phyloP scores from a whole-genome alignment of 176 grass and related monocot species.

The Aegilops tauschii region DNA sequence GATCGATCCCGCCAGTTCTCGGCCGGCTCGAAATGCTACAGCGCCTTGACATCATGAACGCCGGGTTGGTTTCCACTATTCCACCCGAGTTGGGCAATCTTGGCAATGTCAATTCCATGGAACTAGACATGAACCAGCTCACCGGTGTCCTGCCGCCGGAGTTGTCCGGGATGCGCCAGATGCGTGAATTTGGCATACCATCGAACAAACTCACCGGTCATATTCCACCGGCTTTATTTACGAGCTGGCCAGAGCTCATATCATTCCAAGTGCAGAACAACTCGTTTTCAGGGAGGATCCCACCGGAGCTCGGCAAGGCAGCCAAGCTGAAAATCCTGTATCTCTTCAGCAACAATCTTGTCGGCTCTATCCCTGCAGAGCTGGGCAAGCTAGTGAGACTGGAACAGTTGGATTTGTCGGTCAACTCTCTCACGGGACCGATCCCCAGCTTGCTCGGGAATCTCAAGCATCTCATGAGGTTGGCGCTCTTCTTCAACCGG shows the following conservation, averaged over 20 bases:
- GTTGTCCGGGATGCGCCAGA: constrained; percentile 34
- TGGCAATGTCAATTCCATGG: constrained; percentile 15
- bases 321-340: constrained; percentile 16
- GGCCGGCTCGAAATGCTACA: constrained; percentile 52
- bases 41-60: constrained; percentile 13
- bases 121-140: constrained; percentile 35
- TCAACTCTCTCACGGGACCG: constrained; percentile 31
- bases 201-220: constrained; percentile 36
- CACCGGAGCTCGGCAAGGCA: constrained; percentile 27
- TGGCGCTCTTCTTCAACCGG: constrained; percentile 53
- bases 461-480: constrained; percentile 25
- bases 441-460: constrained; percentile 55
- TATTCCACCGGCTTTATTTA: constrained; percentile 29
- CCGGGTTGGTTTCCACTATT: constrained; percentile 39
- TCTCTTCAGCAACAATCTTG: constrained; percentile 35
- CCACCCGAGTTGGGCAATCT: constrained; percentile 49
- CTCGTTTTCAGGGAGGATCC: neutral
- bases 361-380: constrained; percentile 36
- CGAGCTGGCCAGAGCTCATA: constrained; percentile 40
- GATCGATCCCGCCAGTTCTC: constrained; percentile 43
- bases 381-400: constrained; percentile 39
- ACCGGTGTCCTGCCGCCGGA: constrained; percentile 28
- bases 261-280: neutral
- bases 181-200: constrained; percentile 45
- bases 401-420: constrained; percentile 13